Percentiles rank a stretch among this genome's conserved stretches.
These are phyloP conservation scores for Penicillium glabrum DNA, from an alignment of 2,329 filamentous ascomycete species.

Conservation along the genomic window DNA sequence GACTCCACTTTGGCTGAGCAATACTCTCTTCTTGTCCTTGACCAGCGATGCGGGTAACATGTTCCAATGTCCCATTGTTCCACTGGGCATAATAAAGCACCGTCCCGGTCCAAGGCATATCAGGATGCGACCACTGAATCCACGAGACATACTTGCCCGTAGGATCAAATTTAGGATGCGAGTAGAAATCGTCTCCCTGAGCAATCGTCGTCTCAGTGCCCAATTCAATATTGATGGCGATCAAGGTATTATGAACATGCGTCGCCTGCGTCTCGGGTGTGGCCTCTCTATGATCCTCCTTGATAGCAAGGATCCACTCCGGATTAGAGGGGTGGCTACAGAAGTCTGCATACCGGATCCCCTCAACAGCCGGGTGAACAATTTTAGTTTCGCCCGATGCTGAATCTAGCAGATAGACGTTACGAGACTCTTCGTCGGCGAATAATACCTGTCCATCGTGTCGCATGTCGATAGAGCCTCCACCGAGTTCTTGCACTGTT, in stretches of 20 bases:
- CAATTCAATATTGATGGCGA: conserved; percentile 27
- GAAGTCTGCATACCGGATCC: conserved; percentile 45
- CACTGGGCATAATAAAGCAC: conserved; percentile 49
- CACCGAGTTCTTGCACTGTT: conserved; percentile 56
- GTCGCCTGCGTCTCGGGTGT: conserved; percentile 25
- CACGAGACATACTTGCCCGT: conserved; percentile 51
- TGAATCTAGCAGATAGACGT: conserved; percentile 46
- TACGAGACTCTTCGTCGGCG: conserved; percentile 44
- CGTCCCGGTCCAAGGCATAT: conserved; percentile 53
- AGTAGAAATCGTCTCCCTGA: conserved; percentile 55
- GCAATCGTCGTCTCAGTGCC: conserved; percentile 41
- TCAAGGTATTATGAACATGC: conserved; percentile 33
- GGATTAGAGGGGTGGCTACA: conserved; percentile 39
- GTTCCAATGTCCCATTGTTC: conserved; percentile 33
- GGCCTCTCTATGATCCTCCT: conserved; percentile 51
- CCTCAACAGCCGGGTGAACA: conserved; percentile 30
- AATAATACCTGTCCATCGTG: conserved; percentile 48
- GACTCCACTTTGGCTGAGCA: conserved; percentile 53
- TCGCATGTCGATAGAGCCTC: conserved; percentile 44
- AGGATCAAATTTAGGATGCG: conserved; percentile 50
- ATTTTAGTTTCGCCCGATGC: conserved; percentile 33
- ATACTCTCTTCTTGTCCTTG: conserved; percentile 43
- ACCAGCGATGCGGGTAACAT: conserved; percentile 44
- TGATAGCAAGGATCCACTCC: conserved; percentile 51
- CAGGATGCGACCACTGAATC: conserved; percentile 57